Percentiles rank a stretch among this genome's conserved stretches.
Evolutionary conservation across 805 yeast genomes (phyloP).

Genomic region (Sugiyamaella smithiae): DNA sequence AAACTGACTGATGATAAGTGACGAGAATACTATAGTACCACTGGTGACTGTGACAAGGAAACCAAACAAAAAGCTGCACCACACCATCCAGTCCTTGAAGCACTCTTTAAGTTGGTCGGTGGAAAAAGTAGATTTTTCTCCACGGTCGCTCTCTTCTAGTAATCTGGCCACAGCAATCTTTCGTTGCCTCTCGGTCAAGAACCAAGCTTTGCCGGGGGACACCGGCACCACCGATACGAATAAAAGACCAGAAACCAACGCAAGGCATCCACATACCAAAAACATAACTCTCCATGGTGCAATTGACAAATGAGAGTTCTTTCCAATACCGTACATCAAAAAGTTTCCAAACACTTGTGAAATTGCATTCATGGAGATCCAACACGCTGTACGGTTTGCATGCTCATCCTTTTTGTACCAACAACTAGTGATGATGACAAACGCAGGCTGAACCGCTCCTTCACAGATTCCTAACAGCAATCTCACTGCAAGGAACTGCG

Average conservation of each 20-base stretch:
- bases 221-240: conserved; percentile 41
- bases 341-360: conserved; percentile 44
- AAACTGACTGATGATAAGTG: conserved; percentile 40
- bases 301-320: conserved; percentile 23
- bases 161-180: conserved; percentile 51
- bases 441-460: conserved; percentile 51
- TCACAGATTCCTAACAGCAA: conserved; percentile 51
- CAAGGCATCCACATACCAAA: conserved; percentile 52
- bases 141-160: conserved; percentile 53
- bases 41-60: conserved; percentile 49
- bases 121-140: conserved; percentile 54
- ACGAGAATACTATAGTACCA: conserved; percentile 48
- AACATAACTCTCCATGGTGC: conserved; percentile 51
- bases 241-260: conserved; percentile 36
- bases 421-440: conserved; percentile 49
- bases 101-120: conserved; percentile 48
- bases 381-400: conserved; percentile 32
- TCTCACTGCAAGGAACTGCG: conserved; percentile 45
- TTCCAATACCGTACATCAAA: conserved; percentile 44
- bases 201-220: conserved; percentile 45
- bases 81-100: conserved; percentile 44
- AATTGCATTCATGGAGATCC: conserved; percentile 38
- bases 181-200: conserved; percentile 43
- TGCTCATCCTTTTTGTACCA: conserved; percentile 47
- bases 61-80: conserved; percentile 37